phyloP scores from a whole-genome alignment of 805 yeast genomes.

The Barnettozyma siamensis region DNA sequence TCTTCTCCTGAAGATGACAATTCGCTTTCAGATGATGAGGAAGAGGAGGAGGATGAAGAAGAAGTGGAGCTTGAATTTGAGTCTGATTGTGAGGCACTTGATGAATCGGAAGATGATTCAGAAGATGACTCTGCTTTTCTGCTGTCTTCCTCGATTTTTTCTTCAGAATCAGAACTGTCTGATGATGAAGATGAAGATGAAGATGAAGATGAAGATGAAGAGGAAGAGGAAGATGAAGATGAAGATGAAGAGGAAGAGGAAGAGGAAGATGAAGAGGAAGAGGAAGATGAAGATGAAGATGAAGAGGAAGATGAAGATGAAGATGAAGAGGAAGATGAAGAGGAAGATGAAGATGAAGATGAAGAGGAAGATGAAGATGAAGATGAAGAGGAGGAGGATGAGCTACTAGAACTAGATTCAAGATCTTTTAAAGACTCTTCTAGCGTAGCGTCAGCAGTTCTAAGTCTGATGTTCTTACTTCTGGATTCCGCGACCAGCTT shows the following conservation, averaged over 20 bases:
- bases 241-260: too few relatives aligned
- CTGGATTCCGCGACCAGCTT: constrained; percentile 17
- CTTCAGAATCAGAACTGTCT: background rate
- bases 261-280: too few relatives aligned
- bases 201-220: too few relatives aligned
- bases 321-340: background rate
- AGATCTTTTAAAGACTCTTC: constrained; percentile 6
- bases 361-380: background rate
- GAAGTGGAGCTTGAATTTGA: constrained; percentile 15
- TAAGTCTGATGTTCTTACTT: constrained; percentile 15
- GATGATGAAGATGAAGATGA: too few relatives aligned
- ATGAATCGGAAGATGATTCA: constrained; percentile 18
- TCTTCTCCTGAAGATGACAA: constrained; percentile 11
- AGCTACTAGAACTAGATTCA: constrained; percentile 4
- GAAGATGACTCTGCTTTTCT: constrained; percentile 14
- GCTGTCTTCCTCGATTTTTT: constrained; percentile 13
- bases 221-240: too few relatives aligned
- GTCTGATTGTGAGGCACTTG: constrained; percentile 12
- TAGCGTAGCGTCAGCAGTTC: constrained; percentile 6
- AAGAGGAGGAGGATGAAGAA: constrained; percentile 18
- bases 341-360: constrained; percentile 12
- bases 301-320: constrained; percentile 13
- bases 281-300: constrained; percentile 14
- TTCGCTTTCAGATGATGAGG: constrained; percentile 6
- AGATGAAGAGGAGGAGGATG: background rate